Conservation (phyloP, 305 asterid species). For the Lippia alba region DNA sequence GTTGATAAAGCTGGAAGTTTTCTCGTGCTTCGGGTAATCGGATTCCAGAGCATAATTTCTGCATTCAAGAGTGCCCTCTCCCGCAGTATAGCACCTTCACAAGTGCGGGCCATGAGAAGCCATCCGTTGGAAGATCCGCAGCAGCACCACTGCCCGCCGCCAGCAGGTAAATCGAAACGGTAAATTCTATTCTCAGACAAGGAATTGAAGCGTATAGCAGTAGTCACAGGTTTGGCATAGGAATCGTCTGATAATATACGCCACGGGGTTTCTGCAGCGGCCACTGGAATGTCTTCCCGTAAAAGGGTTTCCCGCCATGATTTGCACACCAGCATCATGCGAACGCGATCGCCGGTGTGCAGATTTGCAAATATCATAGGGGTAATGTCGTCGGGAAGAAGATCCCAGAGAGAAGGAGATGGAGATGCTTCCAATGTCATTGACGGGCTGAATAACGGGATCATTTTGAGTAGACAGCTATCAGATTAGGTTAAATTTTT, state of each 20-base stretch:
- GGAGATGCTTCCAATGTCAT: not conserved
- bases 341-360: constrained; percentile 19
- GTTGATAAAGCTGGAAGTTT: constrained; percentile 23
- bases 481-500: no score
- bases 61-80: not conserved
- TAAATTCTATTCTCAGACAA: constrained; percentile 3
- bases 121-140: constrained; percentile 31
- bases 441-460: no score
- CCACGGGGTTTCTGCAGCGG: constrained; percentile 23
- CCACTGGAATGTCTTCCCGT: not conserved
- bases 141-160: constrained; percentile 1
- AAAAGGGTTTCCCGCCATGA: constrained; percentile 12
- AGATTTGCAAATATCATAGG: not conserved
- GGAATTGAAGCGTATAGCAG: not conserved
- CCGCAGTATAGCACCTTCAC: not conserved
- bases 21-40: constrained; percentile 11
- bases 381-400: not conserved
- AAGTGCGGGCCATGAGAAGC: constrained; percentile 1
- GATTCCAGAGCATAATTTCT: constrained; percentile 26
- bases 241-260: constrained; percentile 17
- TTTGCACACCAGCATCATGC: constrained; percentile 20
- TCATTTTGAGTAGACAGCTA: no score
- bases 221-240: not conserved
- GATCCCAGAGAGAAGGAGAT: not conserved
- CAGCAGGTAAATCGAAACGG: constrained; percentile 5